Percentiles rank a stretch among this genome's conserved stretches.
phyloP scores from a whole-genome alignment of 345 rosid species.

The Brassica napus region DNA sequence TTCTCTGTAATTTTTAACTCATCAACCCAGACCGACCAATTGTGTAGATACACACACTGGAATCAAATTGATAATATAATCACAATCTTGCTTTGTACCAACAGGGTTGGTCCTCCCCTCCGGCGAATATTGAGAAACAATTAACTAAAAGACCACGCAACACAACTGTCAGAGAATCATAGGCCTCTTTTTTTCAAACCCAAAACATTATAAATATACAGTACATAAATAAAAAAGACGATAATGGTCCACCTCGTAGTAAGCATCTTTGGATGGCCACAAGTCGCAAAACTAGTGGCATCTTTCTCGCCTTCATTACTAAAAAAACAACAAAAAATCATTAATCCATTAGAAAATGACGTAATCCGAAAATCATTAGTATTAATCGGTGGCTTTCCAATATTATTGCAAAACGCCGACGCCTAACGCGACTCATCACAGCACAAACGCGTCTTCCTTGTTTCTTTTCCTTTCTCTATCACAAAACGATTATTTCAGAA shows the following conservation, averaged over 20 bases:
- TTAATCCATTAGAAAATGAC: slow-evolving; percentile 19
- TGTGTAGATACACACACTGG: slow-evolving; percentile 7
- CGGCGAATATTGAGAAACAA: slow-evolving; percentile 33
- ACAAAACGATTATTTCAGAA: neutral
- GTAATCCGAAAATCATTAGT: slow-evolving; percentile 19
- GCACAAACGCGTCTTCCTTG: slow-evolving; percentile 31
- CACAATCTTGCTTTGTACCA: slow-evolving; percentile 34
- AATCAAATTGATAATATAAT: neutral
- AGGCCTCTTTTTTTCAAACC: slow-evolving; percentile 2
- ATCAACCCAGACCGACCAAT: slow-evolving; percentile 8
- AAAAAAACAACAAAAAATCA: slow-evolving; percentile 8
- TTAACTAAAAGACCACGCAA: slow-evolving; percentile 34
- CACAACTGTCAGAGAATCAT: slow-evolving; percentile 34
- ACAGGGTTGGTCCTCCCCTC: slow-evolving; percentile 17
- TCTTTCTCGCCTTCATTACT: slow-evolving; percentile 20
- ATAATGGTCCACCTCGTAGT: slow-evolving; percentile 34
- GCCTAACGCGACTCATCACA: neutral
- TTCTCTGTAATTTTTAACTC: neutral
- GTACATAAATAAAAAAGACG: neutral
- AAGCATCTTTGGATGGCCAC: slow-evolving; percentile 38
- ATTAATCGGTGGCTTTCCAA: slow-evolving; percentile 32
- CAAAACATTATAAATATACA: neutral
- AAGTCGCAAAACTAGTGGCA: slow-evolving; percentile 33
- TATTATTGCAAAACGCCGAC: neutral
- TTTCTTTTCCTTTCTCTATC: slow-evolving; percentile 14